phyloP scores from a whole-genome alignment of 2,329 filamentous ascomycete species.

The Boeremia exigua region DNA sequence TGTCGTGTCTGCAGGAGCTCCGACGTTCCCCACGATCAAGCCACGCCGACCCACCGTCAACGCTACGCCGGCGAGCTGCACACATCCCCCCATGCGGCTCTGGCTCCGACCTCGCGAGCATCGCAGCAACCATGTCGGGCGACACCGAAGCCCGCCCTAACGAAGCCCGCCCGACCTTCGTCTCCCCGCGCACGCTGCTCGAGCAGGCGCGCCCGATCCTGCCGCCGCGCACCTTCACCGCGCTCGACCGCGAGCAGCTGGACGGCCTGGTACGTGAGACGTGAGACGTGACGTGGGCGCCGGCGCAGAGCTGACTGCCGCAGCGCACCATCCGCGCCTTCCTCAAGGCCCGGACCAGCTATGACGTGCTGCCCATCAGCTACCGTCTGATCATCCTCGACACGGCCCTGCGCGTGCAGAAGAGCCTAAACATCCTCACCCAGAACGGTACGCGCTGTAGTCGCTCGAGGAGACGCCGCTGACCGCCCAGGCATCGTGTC shows the following conservation, averaged over 20 bases:
- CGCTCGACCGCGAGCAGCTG: conserved; percentile 76
- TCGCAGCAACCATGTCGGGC: conserved; percentile 48
- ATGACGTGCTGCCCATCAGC: conserved; percentile 94
- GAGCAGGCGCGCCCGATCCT: conserved; percentile 35
- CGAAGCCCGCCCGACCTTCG: conserved; percentile 31
- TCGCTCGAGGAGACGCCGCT: too few relatives aligned
- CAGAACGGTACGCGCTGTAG: conserved; percentile 84
- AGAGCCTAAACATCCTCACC: conserved; percentile 92
- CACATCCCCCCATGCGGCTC: conserved; percentile 44
- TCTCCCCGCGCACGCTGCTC: conserved; percentile 38
- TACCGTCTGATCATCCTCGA: conserved; percentile 97
- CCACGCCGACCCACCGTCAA: conserved; percentile 18
- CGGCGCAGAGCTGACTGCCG: conserved; percentile 18
- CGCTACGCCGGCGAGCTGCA: conserved; percentile 16
- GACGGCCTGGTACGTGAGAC: conserved; percentile 71
- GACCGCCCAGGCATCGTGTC: conserved; percentile 82
- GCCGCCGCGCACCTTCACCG: conserved; percentile 55
- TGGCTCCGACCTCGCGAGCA: conserved; percentile 38
- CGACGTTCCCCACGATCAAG: conserved; percentile 15
- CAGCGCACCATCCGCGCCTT: conserved; percentile 90
- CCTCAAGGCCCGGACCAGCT: conserved; percentile 93
- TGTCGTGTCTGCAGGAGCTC: conserved; percentile 11
- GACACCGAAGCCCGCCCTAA: conserved; percentile 26
- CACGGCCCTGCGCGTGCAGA: conserved; percentile 92
- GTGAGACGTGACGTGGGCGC: not conserved